Percentiles rank a stretch among this genome's conserved stretches.
phyloP scores from a whole-genome alignment of 805 yeast genomes.

The Cyberlindnera lachancei region DNA sequence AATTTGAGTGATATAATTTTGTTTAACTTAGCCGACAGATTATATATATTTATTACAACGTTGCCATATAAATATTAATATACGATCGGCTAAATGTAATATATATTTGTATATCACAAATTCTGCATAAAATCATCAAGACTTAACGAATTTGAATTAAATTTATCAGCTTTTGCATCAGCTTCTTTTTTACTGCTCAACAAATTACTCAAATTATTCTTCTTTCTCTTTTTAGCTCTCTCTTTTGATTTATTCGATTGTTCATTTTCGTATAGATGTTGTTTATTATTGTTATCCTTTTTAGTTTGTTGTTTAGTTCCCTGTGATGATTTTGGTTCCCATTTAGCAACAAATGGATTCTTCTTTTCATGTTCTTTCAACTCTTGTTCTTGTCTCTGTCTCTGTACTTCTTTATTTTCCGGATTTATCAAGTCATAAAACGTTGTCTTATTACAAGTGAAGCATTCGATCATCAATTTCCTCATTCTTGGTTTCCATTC shows the following conservation, averaged over 20 bases:
- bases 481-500: slow-evolving; percentile 14
- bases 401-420: not conserved
- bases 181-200: slow-evolving; percentile 35
- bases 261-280: not conserved
- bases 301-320: slow-evolving; percentile 1
- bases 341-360: slow-evolving; percentile 21
- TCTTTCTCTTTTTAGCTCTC: slow-evolving; percentile 40
- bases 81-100: no score
- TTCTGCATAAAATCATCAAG: slow-evolving; percentile 47
- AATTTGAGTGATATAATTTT: no score
- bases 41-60: no score
- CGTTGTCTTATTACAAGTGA: slow-evolving; percentile 20
- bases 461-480: slow-evolving; percentile 21
- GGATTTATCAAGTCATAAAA: slow-evolving; percentile 12
- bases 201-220: slow-evolving; percentile 34
- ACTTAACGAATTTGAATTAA: slow-evolving; percentile 32
- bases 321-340: slow-evolving; percentile 10
- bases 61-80: no score
- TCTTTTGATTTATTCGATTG: slow-evolving; percentile 24
- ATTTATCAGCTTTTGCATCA: slow-evolving; percentile 22
- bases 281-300: no score
- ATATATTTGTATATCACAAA: slow-evolving; percentile 1
- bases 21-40: no score
- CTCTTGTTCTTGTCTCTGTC: not conserved
- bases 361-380: not conserved